Evolutionary conservation across 1,139 yeast genomes (phyloP).

Genomic region (Insectozyma bohioensis): DNA sequence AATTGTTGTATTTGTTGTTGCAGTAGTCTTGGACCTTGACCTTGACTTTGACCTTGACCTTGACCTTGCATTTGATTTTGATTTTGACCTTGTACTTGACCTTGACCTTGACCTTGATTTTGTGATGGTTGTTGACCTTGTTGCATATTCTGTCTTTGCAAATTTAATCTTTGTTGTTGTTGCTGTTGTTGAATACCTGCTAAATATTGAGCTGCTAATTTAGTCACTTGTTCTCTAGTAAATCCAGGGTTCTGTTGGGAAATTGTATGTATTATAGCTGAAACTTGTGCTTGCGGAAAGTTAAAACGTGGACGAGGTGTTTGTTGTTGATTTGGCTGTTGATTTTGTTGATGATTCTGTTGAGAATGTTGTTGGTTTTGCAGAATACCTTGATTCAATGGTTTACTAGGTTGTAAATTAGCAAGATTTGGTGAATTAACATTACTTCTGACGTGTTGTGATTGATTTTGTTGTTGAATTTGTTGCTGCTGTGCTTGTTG

Average conservation of each 20-base stretch:
- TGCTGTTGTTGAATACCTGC: conserved; percentile 21
- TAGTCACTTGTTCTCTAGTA: conserved; percentile 70
- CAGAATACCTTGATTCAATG: background rate
- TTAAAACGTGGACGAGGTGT: conserved; percentile 38
- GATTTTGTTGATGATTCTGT: background rate
- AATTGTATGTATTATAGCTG: conserved; percentile 67
- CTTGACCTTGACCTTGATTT: background rate
- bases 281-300: conserved; percentile 63
- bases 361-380: conserved; percentile 4
- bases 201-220: conserved; percentile 68
- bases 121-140: conserved; percentile 6
- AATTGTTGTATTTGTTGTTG: conserved; percentile 7
- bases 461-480: conserved; percentile 3
- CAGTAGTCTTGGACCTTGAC: conserved; percentile 2
- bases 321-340: conserved; percentile 8
- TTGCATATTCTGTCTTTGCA: conserved; percentile 7
- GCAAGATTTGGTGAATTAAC: conserved; percentile 7
- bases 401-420: conserved; percentile 3
- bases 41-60: background rate
- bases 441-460: conserved; percentile 3
- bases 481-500: conserved; percentile 7
- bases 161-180: conserved; percentile 16
- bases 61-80: conserved; percentile 2
- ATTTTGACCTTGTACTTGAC: background rate
- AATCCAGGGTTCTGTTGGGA: conserved; percentile 68